Percentiles rank a stretch among this genome's conserved stretches.
phyloP scores from a whole-genome alignment of 2,329 filamentous ascomycete genomes.

The Coniochaeta sp. region DNA sequence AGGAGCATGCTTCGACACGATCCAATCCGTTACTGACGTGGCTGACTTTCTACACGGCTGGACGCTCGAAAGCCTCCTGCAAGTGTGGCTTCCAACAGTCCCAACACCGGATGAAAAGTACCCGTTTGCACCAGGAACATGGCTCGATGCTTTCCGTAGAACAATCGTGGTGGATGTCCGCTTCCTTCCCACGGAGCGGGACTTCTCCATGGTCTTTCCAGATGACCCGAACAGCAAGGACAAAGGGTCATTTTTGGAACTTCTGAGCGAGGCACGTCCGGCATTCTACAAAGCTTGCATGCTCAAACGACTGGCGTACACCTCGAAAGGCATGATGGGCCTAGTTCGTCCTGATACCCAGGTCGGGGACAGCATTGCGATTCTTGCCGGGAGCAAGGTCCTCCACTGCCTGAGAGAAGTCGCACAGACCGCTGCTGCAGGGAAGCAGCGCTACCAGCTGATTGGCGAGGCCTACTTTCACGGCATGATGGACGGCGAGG shows the following conservation, averaged over 20 bases:
- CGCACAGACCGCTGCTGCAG: not conserved
- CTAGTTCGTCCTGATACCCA: not conserved
- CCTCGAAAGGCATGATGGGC: not conserved
- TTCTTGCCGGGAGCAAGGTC: not conserved
- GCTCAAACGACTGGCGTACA: not conserved
- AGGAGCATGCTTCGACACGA: not conserved
- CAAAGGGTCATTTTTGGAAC: not conserved
- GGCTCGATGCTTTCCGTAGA: not conserved
- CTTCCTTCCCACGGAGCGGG: not conserved
- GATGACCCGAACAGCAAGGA: not conserved
- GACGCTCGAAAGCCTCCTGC: not conserved
- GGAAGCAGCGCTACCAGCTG: not conserved
- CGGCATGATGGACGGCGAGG: conserved; percentile 1
- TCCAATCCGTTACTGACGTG: not conserved
- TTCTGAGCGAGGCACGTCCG: not conserved
- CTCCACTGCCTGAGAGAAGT: not conserved
- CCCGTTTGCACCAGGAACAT: not conserved
- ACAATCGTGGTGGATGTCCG: not conserved
- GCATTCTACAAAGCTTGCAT: not conserved
- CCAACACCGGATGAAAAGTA: not conserved
- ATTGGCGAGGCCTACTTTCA: conserved; percentile 1
- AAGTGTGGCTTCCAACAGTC: not conserved
- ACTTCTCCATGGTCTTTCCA: not conserved
- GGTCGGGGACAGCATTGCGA: not conserved
- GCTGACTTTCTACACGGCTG: not conserved